phyloP scores from a whole-genome alignment of 495 filamentous ascomycete genomes.

The Oidiodendron maius region DNA sequence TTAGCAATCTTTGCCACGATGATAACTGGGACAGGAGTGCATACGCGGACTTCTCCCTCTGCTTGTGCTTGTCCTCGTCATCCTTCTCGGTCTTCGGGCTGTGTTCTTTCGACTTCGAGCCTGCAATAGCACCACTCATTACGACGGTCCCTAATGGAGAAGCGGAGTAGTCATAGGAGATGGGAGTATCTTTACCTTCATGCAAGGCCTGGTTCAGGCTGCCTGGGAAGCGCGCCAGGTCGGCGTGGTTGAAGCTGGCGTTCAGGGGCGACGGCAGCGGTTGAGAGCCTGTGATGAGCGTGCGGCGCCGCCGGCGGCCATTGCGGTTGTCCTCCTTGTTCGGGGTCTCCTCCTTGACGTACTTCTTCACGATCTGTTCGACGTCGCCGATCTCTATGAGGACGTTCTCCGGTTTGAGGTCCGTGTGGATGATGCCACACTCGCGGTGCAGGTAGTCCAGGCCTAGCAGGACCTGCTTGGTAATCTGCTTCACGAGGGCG shows the following conservation, averaged over 20 bases:
- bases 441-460: constrained; percentile 95
- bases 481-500: constrained; percentile 94
- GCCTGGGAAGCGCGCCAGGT: constrained; percentile 57
- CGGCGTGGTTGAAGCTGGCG: constrained; percentile 75
- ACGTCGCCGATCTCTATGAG: constrained; percentile 99
- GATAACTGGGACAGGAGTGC: constrained; percentile 25
- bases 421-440: constrained; percentile 98
- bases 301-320: constrained; percentile 84
- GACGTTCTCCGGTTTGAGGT: constrained; percentile 97
- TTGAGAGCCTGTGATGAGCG: constrained; percentile 95
- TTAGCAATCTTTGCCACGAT: constrained; percentile 4
- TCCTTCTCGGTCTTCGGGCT: constrained; percentile 34
- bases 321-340: constrained; percentile 84
- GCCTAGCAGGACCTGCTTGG: constrained; percentile 93
- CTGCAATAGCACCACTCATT: constrained; percentile 42
- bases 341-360: constrained; percentile 77
- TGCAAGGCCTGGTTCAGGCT: constrained; percentile 79
- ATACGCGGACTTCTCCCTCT: constrained; percentile 92
- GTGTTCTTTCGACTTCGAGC: constrained; percentile 39
- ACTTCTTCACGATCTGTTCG: constrained; percentile 89
- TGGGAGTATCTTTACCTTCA: constrained; percentile 54
- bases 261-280: constrained; percentile 93
- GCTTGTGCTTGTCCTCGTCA: constrained; percentile 67
- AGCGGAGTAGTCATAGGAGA: constrained; percentile 15
- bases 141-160: constrained; percentile 24